Conservation (phyloP, 495 filamentous ascomycete genomes). For the Aspergillus bridgeri region DNA sequence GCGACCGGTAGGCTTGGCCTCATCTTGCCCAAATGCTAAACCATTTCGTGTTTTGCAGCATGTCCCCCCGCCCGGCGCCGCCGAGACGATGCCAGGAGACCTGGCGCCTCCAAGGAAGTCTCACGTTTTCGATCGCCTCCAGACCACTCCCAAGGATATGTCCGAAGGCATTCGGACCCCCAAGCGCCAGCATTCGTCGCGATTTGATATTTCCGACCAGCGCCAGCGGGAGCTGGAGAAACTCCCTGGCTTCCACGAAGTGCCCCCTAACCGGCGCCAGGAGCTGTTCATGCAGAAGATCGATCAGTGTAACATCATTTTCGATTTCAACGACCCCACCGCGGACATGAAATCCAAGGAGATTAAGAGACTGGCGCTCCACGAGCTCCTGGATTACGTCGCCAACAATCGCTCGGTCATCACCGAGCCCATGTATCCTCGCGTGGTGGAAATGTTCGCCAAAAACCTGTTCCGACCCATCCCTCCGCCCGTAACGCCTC, state of each 20-base stretch:
- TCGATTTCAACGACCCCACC: slow-evolving; percentile 98
- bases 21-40: slow-evolving; percentile 20
- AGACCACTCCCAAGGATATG: slow-evolving; percentile 90
- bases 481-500: slow-evolving; percentile 92
- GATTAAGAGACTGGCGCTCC: slow-evolving; percentile 95
- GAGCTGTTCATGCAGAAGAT: slow-evolving; percentile 99
- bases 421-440: slow-evolving; percentile 98
- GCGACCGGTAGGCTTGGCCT: neutral
- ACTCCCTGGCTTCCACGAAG: slow-evolving; percentile 97
- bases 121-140: slow-evolving; percentile 82
- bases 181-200: slow-evolving; percentile 92
- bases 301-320: slow-evolving; percentile 99
- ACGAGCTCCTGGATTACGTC: slow-evolving; percentile 96
- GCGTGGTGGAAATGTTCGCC: slow-evolving; percentile 98
- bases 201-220: slow-evolving; percentile 94
- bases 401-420: slow-evolving; percentile 98
- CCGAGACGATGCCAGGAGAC: slow-evolving; percentile 98
- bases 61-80: slow-evolving; percentile 84
- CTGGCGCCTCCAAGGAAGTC: slow-evolving; percentile 95
- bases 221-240: slow-evolving; percentile 93
- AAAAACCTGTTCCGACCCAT: slow-evolving; percentile 98
- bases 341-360: slow-evolving; percentile 99
- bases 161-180: slow-evolving; percentile 94
- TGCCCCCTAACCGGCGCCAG: slow-evolving; percentile 89
- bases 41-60: slow-evolving; percentile 55